Conservation (phyloP, 345 rosid species). For the Rhodamnia rubescens region DNA sequence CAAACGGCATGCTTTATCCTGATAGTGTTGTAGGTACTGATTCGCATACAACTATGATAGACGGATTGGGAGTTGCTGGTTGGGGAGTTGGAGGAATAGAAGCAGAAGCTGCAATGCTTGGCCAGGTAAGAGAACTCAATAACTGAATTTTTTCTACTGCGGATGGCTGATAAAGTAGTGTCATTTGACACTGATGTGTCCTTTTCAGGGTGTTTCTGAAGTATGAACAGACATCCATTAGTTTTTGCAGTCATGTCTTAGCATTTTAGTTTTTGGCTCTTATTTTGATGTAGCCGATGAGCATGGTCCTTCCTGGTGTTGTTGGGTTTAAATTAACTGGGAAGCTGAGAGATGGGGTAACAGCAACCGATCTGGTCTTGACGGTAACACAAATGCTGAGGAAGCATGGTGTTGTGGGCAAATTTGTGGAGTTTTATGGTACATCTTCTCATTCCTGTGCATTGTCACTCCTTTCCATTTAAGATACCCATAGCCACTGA, state of each 20-base stretch:
- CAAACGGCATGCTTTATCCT: conserved; percentile 66
- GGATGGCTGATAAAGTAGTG: neutral
- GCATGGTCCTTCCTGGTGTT: conserved; percentile 98
- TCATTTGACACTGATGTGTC: neutral
- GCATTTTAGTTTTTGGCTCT: neutral
- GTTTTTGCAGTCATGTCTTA: neutral
- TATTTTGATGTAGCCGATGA: conserved; percentile 68
- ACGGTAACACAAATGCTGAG: conserved; percentile 91
- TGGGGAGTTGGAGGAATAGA: conserved; percentile 99
- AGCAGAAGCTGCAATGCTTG: conserved; percentile 98
- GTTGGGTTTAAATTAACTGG: conserved; percentile 81
- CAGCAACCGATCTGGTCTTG: conserved; percentile 91
- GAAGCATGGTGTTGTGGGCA: conserved; percentile 96
- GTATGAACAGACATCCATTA: neutral
- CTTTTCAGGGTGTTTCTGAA: neutral
- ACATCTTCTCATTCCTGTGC: neutral
- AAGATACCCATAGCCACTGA: neutral
- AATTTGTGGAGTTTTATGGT: conserved; percentile 87
- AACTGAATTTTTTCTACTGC: neutral
- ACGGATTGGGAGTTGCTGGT: conserved; percentile 95
- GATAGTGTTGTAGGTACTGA: conserved; percentile 97
- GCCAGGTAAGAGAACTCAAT: conserved; percentile 49
- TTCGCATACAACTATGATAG: conserved; percentile 96
- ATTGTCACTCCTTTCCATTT: neutral
- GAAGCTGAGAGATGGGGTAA: conserved; percentile 75